Conservation (phyloP, 1,139 yeast genomes). For the Blastobotrys elegans region DNA sequence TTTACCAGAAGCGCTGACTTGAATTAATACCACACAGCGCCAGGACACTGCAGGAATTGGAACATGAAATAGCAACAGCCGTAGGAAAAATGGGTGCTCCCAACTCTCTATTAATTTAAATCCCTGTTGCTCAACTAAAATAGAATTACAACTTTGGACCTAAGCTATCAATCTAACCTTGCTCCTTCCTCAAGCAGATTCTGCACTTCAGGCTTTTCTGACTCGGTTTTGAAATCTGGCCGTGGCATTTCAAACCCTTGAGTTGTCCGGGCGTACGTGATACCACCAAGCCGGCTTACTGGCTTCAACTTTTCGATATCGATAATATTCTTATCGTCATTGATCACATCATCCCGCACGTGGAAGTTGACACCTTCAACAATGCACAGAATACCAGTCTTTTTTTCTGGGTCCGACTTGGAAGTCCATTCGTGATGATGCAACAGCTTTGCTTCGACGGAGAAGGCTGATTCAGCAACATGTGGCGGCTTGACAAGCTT, state of each 20-base stretch:
- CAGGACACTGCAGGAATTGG: no score
- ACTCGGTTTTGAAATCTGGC: constrained; percentile 32
- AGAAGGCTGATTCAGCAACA: constrained; percentile 59
- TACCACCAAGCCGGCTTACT: constrained; percentile 54
- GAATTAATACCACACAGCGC: no score
- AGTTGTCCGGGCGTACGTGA: constrained; percentile 43
- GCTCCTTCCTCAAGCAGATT: not conserved
- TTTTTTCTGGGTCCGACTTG: constrained; percentile 38
- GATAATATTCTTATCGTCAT: constrained; percentile 38
- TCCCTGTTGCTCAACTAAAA: no score
- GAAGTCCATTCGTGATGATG: constrained; percentile 46
- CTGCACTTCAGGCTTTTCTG: not conserved
- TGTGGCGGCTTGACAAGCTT: constrained; percentile 47
- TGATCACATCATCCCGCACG: constrained; percentile 49
- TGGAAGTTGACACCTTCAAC: constrained; percentile 57
- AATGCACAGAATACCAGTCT: constrained; percentile 42
- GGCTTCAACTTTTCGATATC: constrained; percentile 50
- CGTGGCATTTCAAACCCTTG: constrained; percentile 44
- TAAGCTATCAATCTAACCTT: not conserved
- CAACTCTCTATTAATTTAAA: no score
- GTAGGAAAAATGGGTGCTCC: no score
- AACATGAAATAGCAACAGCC: no score
- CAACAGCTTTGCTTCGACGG: constrained; percentile 50
- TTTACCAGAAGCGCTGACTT: no score
- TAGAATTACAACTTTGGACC: not conserved